Base-by-base conservation (phyloP, 2,329 filamentous ascomycete genomes). In the Colletotrichum tamarilloi region DNA sequence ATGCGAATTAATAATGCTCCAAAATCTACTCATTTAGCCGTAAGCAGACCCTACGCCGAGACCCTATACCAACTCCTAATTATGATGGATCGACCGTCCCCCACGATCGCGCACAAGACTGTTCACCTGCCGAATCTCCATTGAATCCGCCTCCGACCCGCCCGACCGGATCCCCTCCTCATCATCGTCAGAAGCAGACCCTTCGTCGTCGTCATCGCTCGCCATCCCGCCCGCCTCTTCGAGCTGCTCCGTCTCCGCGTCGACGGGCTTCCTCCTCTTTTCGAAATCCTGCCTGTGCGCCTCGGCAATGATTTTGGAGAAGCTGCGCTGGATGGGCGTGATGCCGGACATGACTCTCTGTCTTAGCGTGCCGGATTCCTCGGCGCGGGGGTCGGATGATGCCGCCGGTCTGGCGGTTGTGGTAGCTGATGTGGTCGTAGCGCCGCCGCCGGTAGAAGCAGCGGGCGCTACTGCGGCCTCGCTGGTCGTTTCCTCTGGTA, bases 261-360 rank as follows among this genome's bases (percentile, higher is more conserved):
- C 75, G 3, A 75, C 72, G 0, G 82, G 82, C 77, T 80, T 83
- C 75, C 90, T 88, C 81, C 91, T 93, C 85, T 97, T 93, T 83
- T 97, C 94, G 81, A 98, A 98, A 83, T 98, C 96, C 81, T 97
- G 93, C 74, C 90, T 93, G 81, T 98, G 97, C 6, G 96, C 96
- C 74, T 92, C 89, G 4, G 94, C 93, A 76, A 98, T 87, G n/a
- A 95, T 91, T 16, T 88, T 90, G 5, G 86, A 85, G 68, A 91
- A 86, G 0, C 83, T 82, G 22, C 82, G 83, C 9, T 72, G 73
- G 32, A 68, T 24, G 57, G 76, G 75, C 26, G 76, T 74, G 19
- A 78, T 58, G 12, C 75, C 75, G 66, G 49, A 75, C 76, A 24
- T 77, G 77, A 7, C 75, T 49, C 28, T 80, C 42, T 72, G 78